Base-by-base conservation (phyloP, 768 basidiomycete species). In the Phanerochaete sordida region DNA sequence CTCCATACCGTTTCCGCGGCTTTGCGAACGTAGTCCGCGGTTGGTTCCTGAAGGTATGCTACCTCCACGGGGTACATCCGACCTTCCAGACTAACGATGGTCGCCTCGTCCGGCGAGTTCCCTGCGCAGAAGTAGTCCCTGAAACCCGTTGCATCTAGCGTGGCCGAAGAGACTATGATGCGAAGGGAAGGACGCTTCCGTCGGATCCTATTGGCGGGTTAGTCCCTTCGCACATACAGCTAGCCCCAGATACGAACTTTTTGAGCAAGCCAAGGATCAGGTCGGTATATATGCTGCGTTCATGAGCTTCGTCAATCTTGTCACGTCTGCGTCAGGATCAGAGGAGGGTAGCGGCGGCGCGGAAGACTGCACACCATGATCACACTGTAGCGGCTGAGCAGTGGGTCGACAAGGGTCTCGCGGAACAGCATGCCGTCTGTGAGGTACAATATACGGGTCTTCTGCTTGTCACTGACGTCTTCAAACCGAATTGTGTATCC, bases 351-450 rank as follows among this genome's bases (percentile, higher is more conserved):
- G 58, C 39, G 19, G 58, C 23, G 12, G 1, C 13, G 19, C 15
- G 30, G n/a, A 33, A 59, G 26, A 19, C 3, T 59, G 71, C 80
- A 50, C 64, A 90, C 94, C 95, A 99, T 98, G 62, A 98, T 90
- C 11, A 95, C 93, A 68, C 93, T 96, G 68, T 95, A 98, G 26
- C 88, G 86, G 70, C 89, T 93, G 54, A 99, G 80, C 28, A 98
- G 73, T 19, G 97, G 97, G 69, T 99, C 96, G 37, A 95, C 78
- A 67, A 98, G 82, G 24, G 89, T 88, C 75, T 98, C 95, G 60
- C 95, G 85, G 72, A 98, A 98, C 37, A 99, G 85, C 87, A 98
- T 95, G 47, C 97, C 97, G 72, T 99, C 97, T 31, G 97, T 99
- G 84, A 98, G 83, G 73, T 98, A 99, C 44, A 94, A 81, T 71